Percentiles rank a stretch among this genome's conserved stretches.
Evolutionary conservation across 371 early-diverging fungal species (phyloP).

Genomic region (Apophysomyces trapeziformis): DNA sequence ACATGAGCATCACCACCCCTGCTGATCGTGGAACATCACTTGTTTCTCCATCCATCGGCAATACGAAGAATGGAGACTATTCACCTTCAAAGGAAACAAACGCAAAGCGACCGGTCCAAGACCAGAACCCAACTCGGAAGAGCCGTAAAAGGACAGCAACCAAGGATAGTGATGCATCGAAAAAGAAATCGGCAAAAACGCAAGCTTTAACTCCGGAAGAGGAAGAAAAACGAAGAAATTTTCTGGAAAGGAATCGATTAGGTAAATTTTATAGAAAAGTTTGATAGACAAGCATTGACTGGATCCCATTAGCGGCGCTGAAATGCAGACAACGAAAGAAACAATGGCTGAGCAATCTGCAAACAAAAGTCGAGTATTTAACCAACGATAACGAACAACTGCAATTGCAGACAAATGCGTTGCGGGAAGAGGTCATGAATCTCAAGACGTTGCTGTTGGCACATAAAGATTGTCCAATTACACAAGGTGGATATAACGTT

Average conservation of each 20-base stretch:
- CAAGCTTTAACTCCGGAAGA: conserved; percentile 45
- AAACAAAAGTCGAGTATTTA: conserved; percentile 75
- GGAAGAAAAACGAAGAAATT: conserved; percentile 76
- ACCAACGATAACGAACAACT: conserved; percentile 75
- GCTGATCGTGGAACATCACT: background rate
- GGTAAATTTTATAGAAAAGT: conserved; percentile 44
- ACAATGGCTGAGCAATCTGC: conserved; percentile 79
- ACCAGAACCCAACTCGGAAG: conserved; percentile 7
- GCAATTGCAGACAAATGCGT: conserved; percentile 62
- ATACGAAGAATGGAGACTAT: background rate
- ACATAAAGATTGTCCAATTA: conserved; percentile 78
- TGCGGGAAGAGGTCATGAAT: conserved; percentile 77
- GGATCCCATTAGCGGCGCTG: conserved; percentile 66
- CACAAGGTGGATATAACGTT: conserved; percentile 50
- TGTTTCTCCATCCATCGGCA: background rate
- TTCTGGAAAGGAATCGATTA: conserved; percentile 85
- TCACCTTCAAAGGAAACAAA: background rate
- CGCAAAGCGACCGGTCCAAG: background rate
- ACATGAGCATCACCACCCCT: conserved; percentile 3
- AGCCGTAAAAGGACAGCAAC: conserved; percentile 19
- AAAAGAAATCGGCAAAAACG: conserved; percentile 24
- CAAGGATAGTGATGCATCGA: conserved; percentile 26
- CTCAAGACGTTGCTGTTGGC: conserved; percentile 76
- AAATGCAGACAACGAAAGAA: conserved; percentile 92
- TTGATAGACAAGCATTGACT: background rate